Base-by-base conservation (phyloP, 2,329 filamentous ascomycete genomes). In the Periconia macrospinosa region DNA sequence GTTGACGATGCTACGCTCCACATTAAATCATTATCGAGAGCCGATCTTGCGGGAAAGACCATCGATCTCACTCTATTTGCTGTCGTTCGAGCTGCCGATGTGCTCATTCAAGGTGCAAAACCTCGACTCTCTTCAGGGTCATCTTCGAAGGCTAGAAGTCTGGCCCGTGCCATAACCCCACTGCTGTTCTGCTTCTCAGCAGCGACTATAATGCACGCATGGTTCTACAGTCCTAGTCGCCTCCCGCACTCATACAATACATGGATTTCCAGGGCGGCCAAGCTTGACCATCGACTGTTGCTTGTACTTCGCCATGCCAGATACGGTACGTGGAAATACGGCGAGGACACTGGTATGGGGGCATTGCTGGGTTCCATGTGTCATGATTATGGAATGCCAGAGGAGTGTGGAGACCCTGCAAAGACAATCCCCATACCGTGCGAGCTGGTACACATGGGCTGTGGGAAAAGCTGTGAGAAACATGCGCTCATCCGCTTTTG, bases 151-250 rank as follows among this genome's bases (percentile, higher is more conserved):
- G 35, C 56, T 2, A 41, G 47, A 2, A 30, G 37, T n/a, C 33
- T 73, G 7, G 71, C 76, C 27, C 65, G 67, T 27, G 69, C 84
- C 37, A 77, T 84, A n/a, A 88, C 93, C 66, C 83, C 89, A 3
- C 75, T 83, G 6, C 75, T 92, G 17, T 95, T 96, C 71, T 85
- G 88, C 43, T 72, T 81, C 33, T 92, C 89, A 18, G 86, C 84
- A 40, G 88, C 86, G 19, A 76, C 90, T 37, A 87, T 95, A 61
- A 96, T 95, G 91, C 93, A 90, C 88, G 83, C 90, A 17, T 96
- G 90, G 89, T 87, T 95, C 70, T 96, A 93, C 75, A 72, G 79
- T 10, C 90, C 91, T 0, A 79, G 84, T 35, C 81, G 84, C 18
- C 81, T 96, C 1, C 91, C 91, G 2, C 80, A 77, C 27, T 81